These are phyloP conservation scores for Arthrinium phaeospermum DNA, from an alignment of 2,329 filamentous ascomycete genomes.

Conservation along the genomic window DNA sequence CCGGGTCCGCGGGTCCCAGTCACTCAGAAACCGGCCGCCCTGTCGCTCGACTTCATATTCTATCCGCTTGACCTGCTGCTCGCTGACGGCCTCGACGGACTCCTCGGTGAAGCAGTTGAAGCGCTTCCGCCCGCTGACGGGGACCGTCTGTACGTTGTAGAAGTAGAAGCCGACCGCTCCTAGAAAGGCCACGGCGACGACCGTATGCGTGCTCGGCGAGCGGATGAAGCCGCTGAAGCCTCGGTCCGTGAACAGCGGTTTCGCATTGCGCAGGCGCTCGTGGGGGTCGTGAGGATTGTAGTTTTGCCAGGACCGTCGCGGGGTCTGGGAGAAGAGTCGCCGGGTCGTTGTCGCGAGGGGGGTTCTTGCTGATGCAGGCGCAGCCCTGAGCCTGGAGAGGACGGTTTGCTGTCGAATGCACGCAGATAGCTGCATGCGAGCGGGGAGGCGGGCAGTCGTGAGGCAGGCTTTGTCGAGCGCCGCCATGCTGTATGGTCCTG, in stretches of 20 bases:
- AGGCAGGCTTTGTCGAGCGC: constrained; percentile 1
- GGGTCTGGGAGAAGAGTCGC: constrained; percentile 28
- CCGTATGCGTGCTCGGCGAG: constrained; percentile 45
- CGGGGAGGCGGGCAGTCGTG: too few relatives aligned
- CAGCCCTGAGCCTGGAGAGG: not conserved
- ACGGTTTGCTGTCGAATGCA: not conserved
- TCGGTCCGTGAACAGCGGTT: constrained; percentile 46
- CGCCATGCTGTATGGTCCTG: not conserved
- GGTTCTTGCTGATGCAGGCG: not conserved
- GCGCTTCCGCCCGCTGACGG: constrained; percentile 71
- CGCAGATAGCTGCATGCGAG: not conserved
- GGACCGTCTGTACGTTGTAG: constrained; percentile 73
- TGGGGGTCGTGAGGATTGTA: constrained; percentile 27
- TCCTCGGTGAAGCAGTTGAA: constrained; percentile 72
- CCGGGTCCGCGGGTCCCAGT: constrained; percentile 60
- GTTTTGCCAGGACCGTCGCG: constrained; percentile 1
- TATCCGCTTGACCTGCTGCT: constrained; percentile 61
- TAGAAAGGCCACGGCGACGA: constrained; percentile 48
- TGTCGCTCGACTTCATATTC: constrained; percentile 59
- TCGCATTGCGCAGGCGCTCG: constrained; percentile 36
- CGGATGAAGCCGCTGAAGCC: constrained; percentile 40
- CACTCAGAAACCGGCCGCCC: constrained; percentile 60
- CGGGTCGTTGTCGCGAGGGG: not conserved
- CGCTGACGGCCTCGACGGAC: constrained; percentile 58
- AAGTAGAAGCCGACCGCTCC: constrained; percentile 66